Evolutionary conservation across 768 basidiomycete species (phyloP), one percentile per base, ranked within the genome.

Genomic region (Russula olivacea): DNA sequence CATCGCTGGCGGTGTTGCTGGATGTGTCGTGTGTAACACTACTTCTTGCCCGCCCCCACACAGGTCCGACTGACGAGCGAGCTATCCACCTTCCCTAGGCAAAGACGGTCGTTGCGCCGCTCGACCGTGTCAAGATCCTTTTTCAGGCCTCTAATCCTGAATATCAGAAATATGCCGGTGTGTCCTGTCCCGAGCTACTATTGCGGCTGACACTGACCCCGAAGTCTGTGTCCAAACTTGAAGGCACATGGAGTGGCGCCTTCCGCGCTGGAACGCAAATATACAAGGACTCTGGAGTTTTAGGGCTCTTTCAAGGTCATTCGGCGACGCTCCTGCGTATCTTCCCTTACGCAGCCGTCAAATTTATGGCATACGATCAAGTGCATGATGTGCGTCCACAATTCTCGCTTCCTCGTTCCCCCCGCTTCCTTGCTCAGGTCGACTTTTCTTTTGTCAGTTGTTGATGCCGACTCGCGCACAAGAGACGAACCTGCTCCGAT

Each of bases 61-160:
- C 48, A 41, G 9, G 41, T 55, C 53, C 66, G 69, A 43, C 63
- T 68, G 50, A 66, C 55, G 36, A 21, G 52, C 43, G 12, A 21
- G 12, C 1, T 9, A 3, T 7, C 14, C 41, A 48, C 49, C 1
- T 9, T 52, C 58, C 19, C 67, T n/a, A 96, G 95, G 93, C 94
- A 54, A 96, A 96, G 76, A 93, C 93, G 14, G 88, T 87, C 36
- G 91, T 97, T 48, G 97, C 97, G 21, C 97, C 97, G 4, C 81
- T 99, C 54, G 97, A 99, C 74, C 81, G 97, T 72, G 95, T 99
- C 69, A 99, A 99, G 78, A 99, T 99, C 69, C 86, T 99, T 54
- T 97, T 99, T 72, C 97, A 99, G 74, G 93, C 97, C 0, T 92
- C 92, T 8, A 97, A 96, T 74, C 90, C 91, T 8, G 96, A 98